Conservation (phyloP, 208 protist genomes). For the Wallacemonas sp. region DNA sequence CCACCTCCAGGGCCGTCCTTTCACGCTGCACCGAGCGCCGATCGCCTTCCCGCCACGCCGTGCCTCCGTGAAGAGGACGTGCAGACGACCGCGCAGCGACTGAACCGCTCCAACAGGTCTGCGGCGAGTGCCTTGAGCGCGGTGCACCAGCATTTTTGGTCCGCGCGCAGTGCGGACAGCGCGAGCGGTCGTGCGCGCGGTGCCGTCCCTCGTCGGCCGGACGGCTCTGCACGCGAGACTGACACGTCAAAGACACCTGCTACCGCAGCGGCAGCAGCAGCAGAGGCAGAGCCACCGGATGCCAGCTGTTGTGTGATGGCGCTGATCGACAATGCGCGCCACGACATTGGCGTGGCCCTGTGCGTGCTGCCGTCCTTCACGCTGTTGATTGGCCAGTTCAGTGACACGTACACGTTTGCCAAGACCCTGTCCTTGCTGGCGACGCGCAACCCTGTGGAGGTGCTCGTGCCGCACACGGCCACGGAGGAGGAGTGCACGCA, state of each 20-base stretch:
- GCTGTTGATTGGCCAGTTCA: slow-evolving; percentile 74
- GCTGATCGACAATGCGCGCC: slow-evolving; percentile 67
- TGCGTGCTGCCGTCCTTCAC: slow-evolving; percentile 60
- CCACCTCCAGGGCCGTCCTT: too few relatives aligned
- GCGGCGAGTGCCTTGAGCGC: slow-evolving; percentile 5
- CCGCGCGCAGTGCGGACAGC: background rate
- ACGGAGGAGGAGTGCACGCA: slow-evolving; percentile 58
- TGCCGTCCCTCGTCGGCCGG: background rate
- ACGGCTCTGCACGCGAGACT: background rate
- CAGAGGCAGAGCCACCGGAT: background rate
- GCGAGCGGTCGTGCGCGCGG: background rate
- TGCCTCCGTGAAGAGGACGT: slow-evolving; percentile 1
- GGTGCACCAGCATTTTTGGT: slow-evolving; percentile 1
- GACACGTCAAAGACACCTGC: too few relatives aligned
- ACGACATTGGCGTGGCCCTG: slow-evolving; percentile 77
- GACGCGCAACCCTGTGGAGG: slow-evolving; percentile 72
- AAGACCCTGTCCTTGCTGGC: slow-evolving; percentile 72
- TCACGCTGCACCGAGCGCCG: too few relatives aligned
- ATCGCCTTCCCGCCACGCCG: too few relatives aligned
- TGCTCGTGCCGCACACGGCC: slow-evolving; percentile 66
- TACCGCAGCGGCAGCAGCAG: too few relatives aligned
- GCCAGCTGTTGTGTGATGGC: slow-evolving; percentile 65
- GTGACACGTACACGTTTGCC: slow-evolving; percentile 69
- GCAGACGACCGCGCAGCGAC: background rate
- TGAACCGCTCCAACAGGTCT: background rate